Evolutionary conservation across 2,329 filamentous ascomycete species (phyloP), one percentile per base, ranked within the genome.

Genomic region (Fusarium phyllophilum): DNA sequence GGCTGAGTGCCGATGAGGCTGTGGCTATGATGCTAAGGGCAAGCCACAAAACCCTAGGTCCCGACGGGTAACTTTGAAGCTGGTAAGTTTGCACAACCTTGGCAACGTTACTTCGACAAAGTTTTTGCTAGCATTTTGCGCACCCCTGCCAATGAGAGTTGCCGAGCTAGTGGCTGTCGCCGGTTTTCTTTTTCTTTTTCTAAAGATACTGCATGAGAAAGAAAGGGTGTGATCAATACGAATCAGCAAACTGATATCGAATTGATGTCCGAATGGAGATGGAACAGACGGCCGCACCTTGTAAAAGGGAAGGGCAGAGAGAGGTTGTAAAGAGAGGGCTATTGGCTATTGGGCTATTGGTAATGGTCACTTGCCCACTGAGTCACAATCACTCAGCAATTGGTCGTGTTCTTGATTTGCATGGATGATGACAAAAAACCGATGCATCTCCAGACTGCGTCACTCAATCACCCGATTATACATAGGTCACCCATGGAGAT

Each of bases 71-170:
- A 34, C 48, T 11, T 52, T 18, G 33, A 24, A 39, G 45, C 31
- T 52, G 49, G 64, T 66, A 72, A 61, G 33, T 58, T 51, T 68
- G 66, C 66, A 63, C 71, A 39, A 67, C 62, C 65, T 29, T 68
- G 45, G 65, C 62, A 77, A 77, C 75, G 75, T 77, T 77, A 74
- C 75, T 61, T 44, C 44, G 39, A 61, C 15, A 52, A 55, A 56
- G 44, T 63, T 63, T 63, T 44, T 48, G 62, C 52, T 55, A 51
- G 31, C 59, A 56, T 61, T 64, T 62, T 57, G 45, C 54, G 49
- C 45, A 59, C 51, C 63, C 58, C 54, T 63, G 55, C 33, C 56
- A 56, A 57, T 42, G 70, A 52, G 57, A 54, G 36, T 60, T 70
- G 51, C 60, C 56, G 61, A 73, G 51, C 65, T 61, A 73, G 70